Base-by-base conservation (phyloP, 202 grass and related monocot genomes). In the Hordeum pubiflorum region DNA sequence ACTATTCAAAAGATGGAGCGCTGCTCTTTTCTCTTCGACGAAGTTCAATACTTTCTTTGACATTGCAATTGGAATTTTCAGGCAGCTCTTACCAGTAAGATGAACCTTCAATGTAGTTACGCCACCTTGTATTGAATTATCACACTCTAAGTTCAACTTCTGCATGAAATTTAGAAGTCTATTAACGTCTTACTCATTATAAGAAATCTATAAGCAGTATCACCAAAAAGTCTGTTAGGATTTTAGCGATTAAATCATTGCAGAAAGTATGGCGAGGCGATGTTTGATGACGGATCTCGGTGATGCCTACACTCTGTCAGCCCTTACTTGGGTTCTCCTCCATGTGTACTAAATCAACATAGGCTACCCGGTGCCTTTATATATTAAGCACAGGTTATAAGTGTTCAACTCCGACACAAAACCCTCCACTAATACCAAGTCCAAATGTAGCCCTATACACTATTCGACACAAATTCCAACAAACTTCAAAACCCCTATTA, bases 101-200 rank as follows among this genome's bases (percentile, higher is more conserved):
- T 91, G 91, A 64, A 82, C 76, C 82, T 93, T 97, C 61, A 93
- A 88, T 63, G 91, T 83, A 87, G 91, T 93, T 11, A 97, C 87
- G 69, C 91, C 91, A 37, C 94, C 91, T 67, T 57, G 29, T 75
- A 75, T 75, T 75, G 69, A 72, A 24, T 32, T 54, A 72, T 72
- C 24, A 52, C 31, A 54, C 27, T 69, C 32, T 38, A 40, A 29
- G 27, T 74, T 82, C 59, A 57, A 58, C 23, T 58, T 56, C 48
- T 76, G 76, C 81, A 76, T 76, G 60, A 58, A 76, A 22, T 67
- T 67, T 34, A 78, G n/a, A 84, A 84, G 27, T 62, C 8, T 15
- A 70, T 60, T 58, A 36, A 31, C 60, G 9, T 60, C 11, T 36
- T 77, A 22, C n/a, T 71, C 63, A 34, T 27, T 60, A 58, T 69